Conservation (phyloP, 768 basidiomycete species). For the Strobilomyces echinocephalus region DNA sequence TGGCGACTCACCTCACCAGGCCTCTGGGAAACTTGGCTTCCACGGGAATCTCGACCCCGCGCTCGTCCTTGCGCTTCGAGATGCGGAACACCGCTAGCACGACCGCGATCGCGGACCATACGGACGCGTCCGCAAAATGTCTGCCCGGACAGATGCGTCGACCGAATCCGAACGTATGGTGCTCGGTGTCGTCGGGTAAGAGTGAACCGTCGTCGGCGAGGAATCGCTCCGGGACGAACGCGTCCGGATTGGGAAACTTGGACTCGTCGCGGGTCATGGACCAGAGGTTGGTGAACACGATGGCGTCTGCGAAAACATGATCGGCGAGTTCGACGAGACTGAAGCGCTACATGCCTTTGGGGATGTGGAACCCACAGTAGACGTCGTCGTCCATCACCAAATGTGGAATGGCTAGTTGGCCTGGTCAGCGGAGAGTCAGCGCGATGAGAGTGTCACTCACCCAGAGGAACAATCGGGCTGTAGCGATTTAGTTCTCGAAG, state of each 20-base stretch:
- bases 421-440: neutral
- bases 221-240: neutral
- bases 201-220: neutral
- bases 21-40: neutral
- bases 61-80: neutral
- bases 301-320: neutral
- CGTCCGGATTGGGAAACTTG: neutral
- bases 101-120: slow-evolving; percentile 1
- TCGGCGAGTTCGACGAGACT: too few relatives aligned
- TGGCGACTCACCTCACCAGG: neutral
- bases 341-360: neutral
- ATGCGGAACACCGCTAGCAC: slow-evolving; percentile 6
- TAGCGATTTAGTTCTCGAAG: neutral
- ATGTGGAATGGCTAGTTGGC: neutral
- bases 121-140: slow-evolving; percentile 12
- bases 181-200: neutral
- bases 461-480: slow-evolving; percentile 3
- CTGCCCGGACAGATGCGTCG: slow-evolving; percentile 20
- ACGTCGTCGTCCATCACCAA: neutral
- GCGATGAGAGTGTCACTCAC: neutral
- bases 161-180: slow-evolving; percentile 20
- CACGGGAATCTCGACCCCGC: neutral
- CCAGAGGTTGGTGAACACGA: neutral
- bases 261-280: slow-evolving; percentile 3
- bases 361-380: neutral